Evolutionary conservation across 306 rosid genomes (phyloP).

Genomic region (Oxytropis ochrocephala): DNA sequence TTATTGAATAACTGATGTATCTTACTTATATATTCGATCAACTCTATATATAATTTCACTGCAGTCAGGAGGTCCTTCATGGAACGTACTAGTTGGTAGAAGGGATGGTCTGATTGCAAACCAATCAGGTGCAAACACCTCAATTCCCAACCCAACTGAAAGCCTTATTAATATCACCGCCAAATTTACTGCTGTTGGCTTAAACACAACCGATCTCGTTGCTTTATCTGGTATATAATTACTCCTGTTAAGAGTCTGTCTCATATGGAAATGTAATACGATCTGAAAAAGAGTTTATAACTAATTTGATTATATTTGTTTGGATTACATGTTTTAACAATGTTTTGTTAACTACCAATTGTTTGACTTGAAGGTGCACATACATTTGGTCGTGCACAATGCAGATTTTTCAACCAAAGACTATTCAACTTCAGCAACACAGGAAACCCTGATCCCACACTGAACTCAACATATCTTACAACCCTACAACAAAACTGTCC

Average conservation of each 20-base stretch:
- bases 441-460: slow-evolving; percentile 49
- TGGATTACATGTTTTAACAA: too few relatives aligned
- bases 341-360: not conserved
- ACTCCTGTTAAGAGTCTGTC: too few relatives aligned
- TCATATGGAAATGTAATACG: too few relatives aligned
- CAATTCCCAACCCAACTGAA: slow-evolving; percentile 58
- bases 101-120: slow-evolving; percentile 61
- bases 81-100: slow-evolving; percentile 67
- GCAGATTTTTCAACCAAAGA: slow-evolving; percentile 41
- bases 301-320: not conserved
- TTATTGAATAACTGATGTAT: too few relatives aligned
- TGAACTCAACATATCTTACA: slow-evolving; percentile 37
- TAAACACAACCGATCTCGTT: slow-evolving; percentile 58
- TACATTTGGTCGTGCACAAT: slow-evolving; percentile 69
- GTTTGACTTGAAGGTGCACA: slow-evolving; percentile 52
- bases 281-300: too few relatives aligned
- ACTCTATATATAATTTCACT: not conserved
- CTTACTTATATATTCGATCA: too few relatives aligned
- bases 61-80: slow-evolving; percentile 66
- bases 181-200: slow-evolving; percentile 59
- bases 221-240: slow-evolving; percentile 52
- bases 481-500: slow-evolving; percentile 57
- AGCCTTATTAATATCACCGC: slow-evolving; percentile 41
- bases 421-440: slow-evolving; percentile 50
- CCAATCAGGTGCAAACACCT: slow-evolving; percentile 49